These are phyloP conservation scores for Phylloboletellus chloephorus DNA, from an alignment of 1,284 basidiomycete species.

Conservation along the genomic window DNA sequence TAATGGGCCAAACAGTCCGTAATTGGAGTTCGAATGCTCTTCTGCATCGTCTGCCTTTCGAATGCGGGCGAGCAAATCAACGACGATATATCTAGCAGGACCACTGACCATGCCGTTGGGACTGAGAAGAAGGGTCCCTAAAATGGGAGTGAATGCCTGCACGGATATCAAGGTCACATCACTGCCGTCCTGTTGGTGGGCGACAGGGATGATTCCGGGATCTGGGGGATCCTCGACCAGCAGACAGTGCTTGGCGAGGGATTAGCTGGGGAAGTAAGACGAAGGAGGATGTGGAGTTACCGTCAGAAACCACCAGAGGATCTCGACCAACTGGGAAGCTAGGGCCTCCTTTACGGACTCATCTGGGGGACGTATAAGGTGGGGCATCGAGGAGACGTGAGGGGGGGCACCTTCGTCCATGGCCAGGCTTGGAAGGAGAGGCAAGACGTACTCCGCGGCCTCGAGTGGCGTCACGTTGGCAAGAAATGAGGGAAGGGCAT, in stretches of 20 bases:
- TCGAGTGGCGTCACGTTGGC: conserved; percentile 79
- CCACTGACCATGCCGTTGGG: conserved; percentile 71
- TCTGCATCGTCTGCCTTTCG: conserved; percentile 44
- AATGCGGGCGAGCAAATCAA: conserved; percentile 69
- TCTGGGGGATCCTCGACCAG: conserved; percentile 45
- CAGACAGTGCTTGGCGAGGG: conserved; percentile 45
- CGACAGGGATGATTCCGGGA: conserved; percentile 12
- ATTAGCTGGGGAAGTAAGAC: conserved; percentile 15
- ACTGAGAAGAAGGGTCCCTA: conserved; percentile 84
- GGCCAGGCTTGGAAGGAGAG: conserved; percentile 81
- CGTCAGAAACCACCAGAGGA: conserved; percentile 95
- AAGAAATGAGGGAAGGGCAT: conserved; percentile 70
- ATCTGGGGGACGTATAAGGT: conserved; percentile 46
- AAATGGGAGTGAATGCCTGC: conserved; percentile 85
- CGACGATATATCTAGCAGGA: conserved; percentile 71
- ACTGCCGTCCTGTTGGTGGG: conserved; percentile 15
- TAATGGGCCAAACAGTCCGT: conserved; percentile 48
- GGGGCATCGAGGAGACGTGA: conserved; percentile 5
- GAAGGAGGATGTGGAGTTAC: conserved; percentile 26
- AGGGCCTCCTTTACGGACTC: conserved; percentile 91
- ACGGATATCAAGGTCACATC: conserved; percentile 60
- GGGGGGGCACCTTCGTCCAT: conserved; percentile 73
- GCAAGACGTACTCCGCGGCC: conserved; percentile 91
- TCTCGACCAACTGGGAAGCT: conserved; percentile 71
- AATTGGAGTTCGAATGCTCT: conserved; percentile 20